A percentile compares a stretch with the other conserved stretches of the same genome.
Conservation (phyloP, 1,139 yeast genomes). For the Pichia kudriavzevii region DNA sequence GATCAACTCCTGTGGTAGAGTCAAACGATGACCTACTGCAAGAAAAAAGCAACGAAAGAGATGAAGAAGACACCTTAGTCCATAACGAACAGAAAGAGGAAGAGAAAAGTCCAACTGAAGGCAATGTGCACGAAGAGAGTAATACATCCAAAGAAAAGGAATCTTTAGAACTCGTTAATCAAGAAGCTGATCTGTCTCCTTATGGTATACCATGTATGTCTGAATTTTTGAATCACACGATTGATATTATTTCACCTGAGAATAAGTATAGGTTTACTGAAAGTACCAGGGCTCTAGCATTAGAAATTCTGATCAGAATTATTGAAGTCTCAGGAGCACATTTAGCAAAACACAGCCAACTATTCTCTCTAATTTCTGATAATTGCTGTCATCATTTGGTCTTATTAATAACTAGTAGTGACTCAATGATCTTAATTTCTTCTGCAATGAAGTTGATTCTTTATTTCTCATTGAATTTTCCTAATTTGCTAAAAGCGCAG, state of each 20-base stretch:
- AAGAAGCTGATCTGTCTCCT: conserved; percentile 35
- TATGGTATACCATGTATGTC: conserved; percentile 63
- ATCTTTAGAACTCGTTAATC: conserved; percentile 3
- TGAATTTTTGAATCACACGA: conserved; percentile 64
- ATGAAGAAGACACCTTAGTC: not conserved
- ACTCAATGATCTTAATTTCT: conserved; percentile 58
- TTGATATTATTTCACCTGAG: conserved; percentile 79
- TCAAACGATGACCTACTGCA: not conserved
- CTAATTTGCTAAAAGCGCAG: conserved; percentile 54
- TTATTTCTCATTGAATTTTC: conserved; percentile 55
- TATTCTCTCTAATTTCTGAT: conserved; percentile 65
- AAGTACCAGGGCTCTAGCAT: conserved; percentile 75
- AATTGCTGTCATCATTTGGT: conserved; percentile 77
- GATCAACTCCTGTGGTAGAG: conserved; percentile 17
- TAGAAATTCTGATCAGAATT: conserved; percentile 67
- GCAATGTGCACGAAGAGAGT: not conserved
- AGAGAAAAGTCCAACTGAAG: not conserved
- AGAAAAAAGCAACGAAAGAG: not conserved
- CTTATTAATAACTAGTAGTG: conserved; percentile 67
- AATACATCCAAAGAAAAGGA: conserved; percentile 4
- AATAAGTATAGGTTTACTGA: conserved; percentile 83
- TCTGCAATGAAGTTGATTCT: conserved; percentile 71
- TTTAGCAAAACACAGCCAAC: conserved; percentile 57
- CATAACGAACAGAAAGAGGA: not conserved
- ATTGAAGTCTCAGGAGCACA: conserved; percentile 74